Conservation (phyloP, 2,329 filamentous ascomycete genomes). For the Arthrobotrys pseudoclavata region DNA sequence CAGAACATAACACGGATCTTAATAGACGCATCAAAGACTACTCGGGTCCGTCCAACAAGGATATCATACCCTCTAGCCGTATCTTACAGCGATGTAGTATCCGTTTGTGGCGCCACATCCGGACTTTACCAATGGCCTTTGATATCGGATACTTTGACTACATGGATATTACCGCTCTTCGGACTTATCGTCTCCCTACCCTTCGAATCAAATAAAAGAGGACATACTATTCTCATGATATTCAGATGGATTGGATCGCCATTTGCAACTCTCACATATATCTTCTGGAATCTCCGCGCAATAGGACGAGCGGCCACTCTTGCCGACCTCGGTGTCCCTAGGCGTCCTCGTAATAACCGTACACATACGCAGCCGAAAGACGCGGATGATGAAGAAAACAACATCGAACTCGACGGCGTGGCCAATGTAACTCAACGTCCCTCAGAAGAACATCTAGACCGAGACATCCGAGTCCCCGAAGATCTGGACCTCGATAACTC, state of each 20-base stretch:
- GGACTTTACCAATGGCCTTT: slow-evolving; percentile 61
- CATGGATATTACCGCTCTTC: slow-evolving; percentile 62
- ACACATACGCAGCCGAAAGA: background rate
- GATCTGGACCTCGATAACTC: slow-evolving; percentile 36
- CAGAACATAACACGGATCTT: slow-evolving; percentile 31
- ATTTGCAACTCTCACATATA: slow-evolving; percentile 64
- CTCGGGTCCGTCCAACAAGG: background rate
- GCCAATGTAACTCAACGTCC: slow-evolving; percentile 1
- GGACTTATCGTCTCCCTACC: slow-evolving; percentile 63
- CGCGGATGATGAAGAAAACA: slow-evolving; percentile 26
- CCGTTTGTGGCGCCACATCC: slow-evolving; percentile 57
- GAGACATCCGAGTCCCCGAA: background rate
- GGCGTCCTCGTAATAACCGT: background rate
- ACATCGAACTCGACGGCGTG: slow-evolving; percentile 22
- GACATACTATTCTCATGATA: slow-evolving; percentile 59
- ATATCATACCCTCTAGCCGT: slow-evolving; percentile 45
- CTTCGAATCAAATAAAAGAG: slow-evolving; percentile 62
- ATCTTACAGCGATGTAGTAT: slow-evolving; percentile 13
- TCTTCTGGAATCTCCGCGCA: slow-evolving; percentile 65
- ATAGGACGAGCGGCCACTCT: slow-evolving; percentile 64
- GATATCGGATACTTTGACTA: slow-evolving; percentile 62
- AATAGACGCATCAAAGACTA: slow-evolving; percentile 7
- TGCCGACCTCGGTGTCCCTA: slow-evolving; percentile 62
- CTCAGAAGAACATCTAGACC: background rate
- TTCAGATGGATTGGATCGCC: slow-evolving; percentile 64